Conservation (phyloP, 169 alveolate species). For the Plasmodium gallinaceum region DNA sequence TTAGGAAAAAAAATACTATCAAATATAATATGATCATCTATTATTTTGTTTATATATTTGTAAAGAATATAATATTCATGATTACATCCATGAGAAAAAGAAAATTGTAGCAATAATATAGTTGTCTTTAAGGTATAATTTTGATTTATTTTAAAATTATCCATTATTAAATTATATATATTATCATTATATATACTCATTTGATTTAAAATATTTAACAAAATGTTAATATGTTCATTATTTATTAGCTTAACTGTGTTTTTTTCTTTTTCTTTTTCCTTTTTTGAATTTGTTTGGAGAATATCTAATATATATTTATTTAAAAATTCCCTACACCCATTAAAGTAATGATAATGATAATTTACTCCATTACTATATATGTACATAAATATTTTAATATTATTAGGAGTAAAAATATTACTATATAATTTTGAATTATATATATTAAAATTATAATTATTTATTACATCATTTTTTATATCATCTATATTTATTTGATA, state of each 20-base stretch:
- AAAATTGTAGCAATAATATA: conserved; percentile 43
- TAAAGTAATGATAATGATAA: conserved; percentile 31
- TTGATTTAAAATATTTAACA: conserved; percentile 35
- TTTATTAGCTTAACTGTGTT: neutral
- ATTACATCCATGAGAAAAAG: conserved; percentile 13
- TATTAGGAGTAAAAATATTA: conserved; percentile 13
- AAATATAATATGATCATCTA: neutral
- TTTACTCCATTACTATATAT: conserved; percentile 31
- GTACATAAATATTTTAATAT: conserved; percentile 26
- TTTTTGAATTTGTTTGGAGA: neutral
- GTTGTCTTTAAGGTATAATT: conserved; percentile 25
- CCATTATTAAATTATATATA: conserved; percentile 12
- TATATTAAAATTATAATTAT: neutral
- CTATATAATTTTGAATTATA: conserved; percentile 10
- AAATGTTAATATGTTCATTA: conserved; percentile 30
- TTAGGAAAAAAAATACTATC: conserved; percentile 17
- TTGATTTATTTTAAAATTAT: conserved; percentile 33
- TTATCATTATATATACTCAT: conserved; percentile 32
- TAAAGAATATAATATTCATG: neutral
- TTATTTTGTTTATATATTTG: conserved; percentile 9
- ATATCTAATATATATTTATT: conserved; percentile 8
- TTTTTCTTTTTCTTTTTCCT: conserved; percentile 2
- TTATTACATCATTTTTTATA: neutral
- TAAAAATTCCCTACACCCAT: conserved; percentile 18
- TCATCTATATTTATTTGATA: neutral